Evolutionary conservation across 2,329 filamentous ascomycete species (phyloP).

Genomic region (Penicillium capsulatum): DNA sequence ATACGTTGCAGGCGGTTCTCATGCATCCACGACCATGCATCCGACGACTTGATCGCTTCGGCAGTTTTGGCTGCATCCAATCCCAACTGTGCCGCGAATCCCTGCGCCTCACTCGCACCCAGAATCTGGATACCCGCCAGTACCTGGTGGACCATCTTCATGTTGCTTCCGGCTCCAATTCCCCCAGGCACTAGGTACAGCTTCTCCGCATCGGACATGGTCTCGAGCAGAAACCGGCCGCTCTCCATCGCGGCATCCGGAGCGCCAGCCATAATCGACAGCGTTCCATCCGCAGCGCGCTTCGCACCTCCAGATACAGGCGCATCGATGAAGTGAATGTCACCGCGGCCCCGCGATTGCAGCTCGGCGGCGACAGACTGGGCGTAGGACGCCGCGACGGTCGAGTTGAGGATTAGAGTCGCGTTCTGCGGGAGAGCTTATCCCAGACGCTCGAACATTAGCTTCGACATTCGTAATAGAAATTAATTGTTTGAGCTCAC

Average conservation of each 20-base stretch:
- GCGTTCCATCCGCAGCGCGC: slow-evolving; percentile 65
- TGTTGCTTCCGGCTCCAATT: slow-evolving; percentile 57
- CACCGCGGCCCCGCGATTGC: slow-evolving; percentile 51
- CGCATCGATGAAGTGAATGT: slow-evolving; percentile 65
- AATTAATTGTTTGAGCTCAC: too few relatives aligned
- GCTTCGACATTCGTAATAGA: too few relatives aligned
- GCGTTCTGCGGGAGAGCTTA: slow-evolving; percentile 53
- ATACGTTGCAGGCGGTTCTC: slow-evolving; percentile 57
- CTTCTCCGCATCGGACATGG: slow-evolving; percentile 57
- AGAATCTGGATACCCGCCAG: slow-evolving; percentile 61
- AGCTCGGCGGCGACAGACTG: slow-evolving; percentile 58
- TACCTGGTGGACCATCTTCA: slow-evolving; percentile 63
- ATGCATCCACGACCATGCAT: slow-evolving; percentile 59
- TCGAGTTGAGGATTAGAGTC: slow-evolving; percentile 64
- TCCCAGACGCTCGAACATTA: not conserved
- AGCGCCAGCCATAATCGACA: slow-evolving; percentile 71
- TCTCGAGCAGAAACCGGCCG: slow-evolving; percentile 56
- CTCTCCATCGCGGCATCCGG: slow-evolving; percentile 54
- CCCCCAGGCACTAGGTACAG: slow-evolving; percentile 60
- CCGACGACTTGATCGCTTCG: slow-evolving; percentile 45
- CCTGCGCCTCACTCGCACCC: slow-evolving; percentile 57
- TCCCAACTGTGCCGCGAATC: slow-evolving; percentile 55
- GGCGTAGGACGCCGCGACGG: slow-evolving; percentile 64
- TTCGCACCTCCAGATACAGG: slow-evolving; percentile 69
- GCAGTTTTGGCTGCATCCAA: slow-evolving; percentile 47